Evolutionary conservation across 495 filamentous ascomycete genomes (phyloP).

Genomic region (Viridothelium virens): DNA sequence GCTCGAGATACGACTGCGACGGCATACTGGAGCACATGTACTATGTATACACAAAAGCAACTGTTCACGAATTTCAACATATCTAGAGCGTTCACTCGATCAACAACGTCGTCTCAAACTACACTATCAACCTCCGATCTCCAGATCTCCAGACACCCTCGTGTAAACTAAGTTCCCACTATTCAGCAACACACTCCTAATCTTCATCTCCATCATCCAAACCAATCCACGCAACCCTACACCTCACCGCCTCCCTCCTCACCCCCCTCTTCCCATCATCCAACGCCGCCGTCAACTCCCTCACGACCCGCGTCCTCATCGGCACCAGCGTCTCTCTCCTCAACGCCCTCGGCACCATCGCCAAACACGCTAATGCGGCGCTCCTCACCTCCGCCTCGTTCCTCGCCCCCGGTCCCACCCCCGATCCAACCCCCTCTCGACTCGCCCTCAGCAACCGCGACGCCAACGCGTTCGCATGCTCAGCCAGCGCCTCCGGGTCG

Average conservation of each 20-base stretch:
- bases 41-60: constrained; percentile 8
- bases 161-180: no score
- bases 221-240: constrained; percentile 56
- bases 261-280: constrained; percentile 65
- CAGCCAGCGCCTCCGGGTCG: constrained; percentile 48
- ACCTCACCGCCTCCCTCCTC: constrained; percentile 60
- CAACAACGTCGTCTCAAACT: not conserved
- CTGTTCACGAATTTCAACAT: not conserved
- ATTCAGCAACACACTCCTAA: constrained; percentile 24
- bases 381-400: constrained; percentile 44
- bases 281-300: constrained; percentile 45
- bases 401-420: not conserved
- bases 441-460: constrained; percentile 45
- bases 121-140: not conserved
- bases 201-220: constrained; percentile 57
- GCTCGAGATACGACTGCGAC: not conserved
- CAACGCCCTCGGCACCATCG: constrained; percentile 43
- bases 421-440: constrained; percentile 29
- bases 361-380: constrained; percentile 50
- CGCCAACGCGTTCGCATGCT: constrained; percentile 54
- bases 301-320: constrained; percentile 49
- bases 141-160: not conserved
- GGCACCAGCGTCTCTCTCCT: constrained; percentile 46
- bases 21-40: constrained; percentile 8
- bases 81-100: not conserved